Evolutionary conservation across 108 stramenopile species (phyloP).

Genomic region (Halocafeteria seosinensis): DNA sequence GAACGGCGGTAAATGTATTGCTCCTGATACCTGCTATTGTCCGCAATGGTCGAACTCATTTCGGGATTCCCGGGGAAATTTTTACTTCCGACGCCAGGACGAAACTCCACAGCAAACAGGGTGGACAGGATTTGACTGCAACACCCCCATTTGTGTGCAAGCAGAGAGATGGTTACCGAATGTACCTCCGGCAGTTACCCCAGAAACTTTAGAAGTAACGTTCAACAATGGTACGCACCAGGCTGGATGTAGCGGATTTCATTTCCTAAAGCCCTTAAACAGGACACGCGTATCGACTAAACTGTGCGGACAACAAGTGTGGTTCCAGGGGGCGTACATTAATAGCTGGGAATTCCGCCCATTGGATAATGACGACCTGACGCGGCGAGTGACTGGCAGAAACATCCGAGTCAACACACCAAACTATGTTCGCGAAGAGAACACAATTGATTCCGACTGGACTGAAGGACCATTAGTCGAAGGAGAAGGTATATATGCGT

Average conservation of each 20-base stretch:
- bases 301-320: constrained; percentile 2
- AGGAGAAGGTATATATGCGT: constrained; percentile 63
- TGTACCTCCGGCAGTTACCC: constrained; percentile 1
- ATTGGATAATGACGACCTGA: not conserved
- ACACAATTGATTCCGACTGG: constrained; percentile 35
- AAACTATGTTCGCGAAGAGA: constrained; percentile 31
- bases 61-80: constrained; percentile 48
- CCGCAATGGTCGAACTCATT: constrained; percentile 39
- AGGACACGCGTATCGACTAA: not conserved
- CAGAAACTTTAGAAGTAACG: not conserved
- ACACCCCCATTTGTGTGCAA: constrained; percentile 60
- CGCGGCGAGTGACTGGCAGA: constrained; percentile 9
- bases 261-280: not conserved
- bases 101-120: constrained; percentile 60
- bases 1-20: constrained; percentile 39
- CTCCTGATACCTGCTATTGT: constrained; percentile 46
- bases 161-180: constrained; percentile 25
- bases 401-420: constrained; percentile 52
- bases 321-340: not conserved
- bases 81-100: constrained; percentile 46
- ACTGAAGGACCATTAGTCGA: constrained; percentile 18
- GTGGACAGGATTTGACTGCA: constrained; percentile 66
- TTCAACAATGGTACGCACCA: not conserved
- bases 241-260: not conserved
- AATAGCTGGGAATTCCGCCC: not conserved